Evolutionary conservation across 371 early-diverging fungal genomes (phyloP), one percentile per base, ranked within the genome.

Genomic region (Apophysomyces variabilis): DNA sequence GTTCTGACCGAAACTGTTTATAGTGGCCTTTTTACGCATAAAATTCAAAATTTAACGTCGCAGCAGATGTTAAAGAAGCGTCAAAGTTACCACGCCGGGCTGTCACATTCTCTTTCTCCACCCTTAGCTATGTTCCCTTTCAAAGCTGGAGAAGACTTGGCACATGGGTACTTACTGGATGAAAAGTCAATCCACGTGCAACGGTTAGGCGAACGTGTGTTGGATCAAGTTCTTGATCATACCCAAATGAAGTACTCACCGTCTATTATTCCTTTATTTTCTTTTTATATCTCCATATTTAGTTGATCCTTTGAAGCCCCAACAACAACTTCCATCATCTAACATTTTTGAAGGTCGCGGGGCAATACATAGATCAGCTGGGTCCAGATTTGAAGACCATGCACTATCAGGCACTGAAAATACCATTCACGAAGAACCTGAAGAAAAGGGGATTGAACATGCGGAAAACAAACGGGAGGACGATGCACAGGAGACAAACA

Each of bases 1-100:
- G 32, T 26, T 26, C 32, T 26, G 41, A 5, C 41, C 13, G 13
- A 41, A 41, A 41, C 36, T 59, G 21, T 41, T 26, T 36, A 21
- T 56, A 62, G 68, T 37, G 68, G 63, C 7, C 54, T 66, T 41
- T 60, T 66, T 14, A 60, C 66, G 61, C 66, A 66, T 38, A 66
- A 66, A 61, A 60, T 60, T 37, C 66, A 66, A 57, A 66, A 61
- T 38, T 43, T 60, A 11, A 44, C 57, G n/a, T 66, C 66, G 32
- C 47, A 54, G 12, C 60, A 50, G 54, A 50, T 50, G 54, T 26
- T 50, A 26, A 50, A 61, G 41, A 58, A 56, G 38, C 66, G 66
- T 45, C 66, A 64, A 44, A 64, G 64, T 36, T 57, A 14, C 26
- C 56, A 50, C 21, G 54, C 54, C 21, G 54, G 54, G 21, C 21